These are phyloP conservation scores for Lotmaria passim DNA, from an alignment of 208 protist genomes.

Conservation along the genomic window DNA sequence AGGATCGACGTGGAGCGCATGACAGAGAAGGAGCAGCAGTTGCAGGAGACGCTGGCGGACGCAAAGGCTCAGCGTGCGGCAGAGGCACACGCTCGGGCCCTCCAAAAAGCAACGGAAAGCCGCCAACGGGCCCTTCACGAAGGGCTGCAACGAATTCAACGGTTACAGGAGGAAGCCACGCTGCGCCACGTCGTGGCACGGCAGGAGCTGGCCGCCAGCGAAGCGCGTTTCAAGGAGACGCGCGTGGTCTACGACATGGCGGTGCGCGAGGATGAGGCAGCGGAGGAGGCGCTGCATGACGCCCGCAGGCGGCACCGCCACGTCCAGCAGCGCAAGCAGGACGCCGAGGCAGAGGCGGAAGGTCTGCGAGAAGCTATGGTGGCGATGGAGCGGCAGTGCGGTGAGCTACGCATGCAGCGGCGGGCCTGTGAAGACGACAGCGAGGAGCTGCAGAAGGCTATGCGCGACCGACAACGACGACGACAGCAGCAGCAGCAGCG, in stretches of 20 bases:
- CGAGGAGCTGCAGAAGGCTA: constrained; percentile 7
- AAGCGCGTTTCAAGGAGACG: neutral
- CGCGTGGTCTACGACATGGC: constrained; percentile 15
- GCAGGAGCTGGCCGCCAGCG: constrained; percentile 18
- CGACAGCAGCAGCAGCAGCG: neutral
- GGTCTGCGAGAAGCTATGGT: neutral
- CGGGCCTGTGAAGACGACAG: constrained; percentile 2
- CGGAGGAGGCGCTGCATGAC: constrained; percentile 7
- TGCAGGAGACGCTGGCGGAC: neutral
- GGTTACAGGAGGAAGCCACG: constrained; percentile 10
- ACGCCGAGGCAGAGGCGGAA: neutral
- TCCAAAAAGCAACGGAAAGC: constrained; percentile 5
- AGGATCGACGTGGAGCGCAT: neutral
- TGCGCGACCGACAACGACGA: neutral
- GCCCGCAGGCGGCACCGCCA: constrained; percentile 5
- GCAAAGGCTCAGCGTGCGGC: constrained; percentile 7
- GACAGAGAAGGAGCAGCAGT: neutral
- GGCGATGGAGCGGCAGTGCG: constrained; percentile 9
- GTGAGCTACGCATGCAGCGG: constrained; percentile 12
- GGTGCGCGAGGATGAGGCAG: constrained; percentile 4
- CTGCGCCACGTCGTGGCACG: constrained; percentile 9
- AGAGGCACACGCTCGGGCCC: neutral
- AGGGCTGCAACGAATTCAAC: neutral
- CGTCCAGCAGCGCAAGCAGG: neutral
- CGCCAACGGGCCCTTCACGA: neutral